Conservation (phyloP, 1,284 basidiomycete species). For the Ustilago hordei region DNA sequence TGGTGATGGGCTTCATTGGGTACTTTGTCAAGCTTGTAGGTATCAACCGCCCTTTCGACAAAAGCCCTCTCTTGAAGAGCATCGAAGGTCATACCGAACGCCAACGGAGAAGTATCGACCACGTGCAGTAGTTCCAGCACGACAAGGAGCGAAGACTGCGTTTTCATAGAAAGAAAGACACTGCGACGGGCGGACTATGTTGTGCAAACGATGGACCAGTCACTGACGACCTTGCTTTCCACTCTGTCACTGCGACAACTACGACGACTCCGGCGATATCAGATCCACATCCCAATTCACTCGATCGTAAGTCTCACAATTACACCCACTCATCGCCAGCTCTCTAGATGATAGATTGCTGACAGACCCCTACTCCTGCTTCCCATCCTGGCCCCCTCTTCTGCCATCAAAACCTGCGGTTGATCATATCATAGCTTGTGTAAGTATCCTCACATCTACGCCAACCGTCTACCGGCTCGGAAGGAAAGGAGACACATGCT, state of each 20-base stretch:
- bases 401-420: neutral
- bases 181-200: neutral
- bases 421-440: slow-evolving; percentile 25
- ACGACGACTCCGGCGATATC: neutral
- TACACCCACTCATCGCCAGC: neutral
- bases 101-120: neutral
- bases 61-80: too few relatives aligned
- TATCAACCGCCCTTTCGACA: slow-evolving; percentile 2
- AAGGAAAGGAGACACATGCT: neutral
- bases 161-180: neutral
- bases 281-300: slow-evolving; percentile 69
- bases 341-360: neutral
- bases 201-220: neutral
- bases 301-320: slow-evolving; percentile 63
- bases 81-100: neutral
- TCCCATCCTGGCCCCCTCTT: neutral
- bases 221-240: neutral
- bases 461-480: neutral
- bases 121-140: neutral
- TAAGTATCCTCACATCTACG: slow-evolving; percentile 15
- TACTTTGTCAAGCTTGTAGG: slow-evolving; percentile 69
- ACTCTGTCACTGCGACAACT: neutral
- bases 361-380: neutral
- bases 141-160: too few relatives aligned
- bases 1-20: slow-evolving; percentile 69